phyloP scores from a whole-genome alignment of 805 yeast species.

The Candida palmyrensis region DNA sequence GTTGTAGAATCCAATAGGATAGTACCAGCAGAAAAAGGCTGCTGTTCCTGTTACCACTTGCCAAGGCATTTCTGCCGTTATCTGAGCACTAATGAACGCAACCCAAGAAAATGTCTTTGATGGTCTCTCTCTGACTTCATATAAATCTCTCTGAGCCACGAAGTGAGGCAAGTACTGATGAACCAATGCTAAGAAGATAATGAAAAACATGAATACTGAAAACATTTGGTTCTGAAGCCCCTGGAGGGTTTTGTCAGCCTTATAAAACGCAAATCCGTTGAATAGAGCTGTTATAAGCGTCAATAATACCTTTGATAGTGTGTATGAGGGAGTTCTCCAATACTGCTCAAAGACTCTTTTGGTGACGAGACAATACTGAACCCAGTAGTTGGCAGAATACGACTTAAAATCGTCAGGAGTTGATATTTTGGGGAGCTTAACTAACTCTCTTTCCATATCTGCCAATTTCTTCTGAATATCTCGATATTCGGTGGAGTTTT shows the following conservation, averaged over 20 bases:
- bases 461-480: constrained; percentile 12
- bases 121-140: constrained; percentile 71
- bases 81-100: constrained; percentile 56
- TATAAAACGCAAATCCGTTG: constrained; percentile 64
- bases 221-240: constrained; percentile 65
- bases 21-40: constrained; percentile 54
- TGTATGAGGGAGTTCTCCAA: constrained; percentile 27
- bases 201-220: constrained; percentile 62
- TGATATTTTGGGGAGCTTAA: constrained; percentile 14
- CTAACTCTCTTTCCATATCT: constrained; percentile 14
- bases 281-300: constrained; percentile 46
- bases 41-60: constrained; percentile 56
- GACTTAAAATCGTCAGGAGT: constrained; percentile 9
- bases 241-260: constrained; percentile 34
- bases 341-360: constrained; percentile 35
- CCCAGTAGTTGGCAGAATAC: constrained; percentile 14
- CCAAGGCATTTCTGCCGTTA: constrained; percentile 65
- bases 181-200: constrained; percentile 49
- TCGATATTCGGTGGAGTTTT: constrained; percentile 13
- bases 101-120: constrained; percentile 67
- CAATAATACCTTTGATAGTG: constrained; percentile 46
- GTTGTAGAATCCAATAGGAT: constrained; percentile 26
- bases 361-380: constrained; percentile 18
- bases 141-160: constrained; percentile 57
- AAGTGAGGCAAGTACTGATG: constrained; percentile 56